Evolutionary conservation across 2,329 filamentous ascomycete genomes (phyloP).

Genomic region (Paraconiothyrium sp.): DNA sequence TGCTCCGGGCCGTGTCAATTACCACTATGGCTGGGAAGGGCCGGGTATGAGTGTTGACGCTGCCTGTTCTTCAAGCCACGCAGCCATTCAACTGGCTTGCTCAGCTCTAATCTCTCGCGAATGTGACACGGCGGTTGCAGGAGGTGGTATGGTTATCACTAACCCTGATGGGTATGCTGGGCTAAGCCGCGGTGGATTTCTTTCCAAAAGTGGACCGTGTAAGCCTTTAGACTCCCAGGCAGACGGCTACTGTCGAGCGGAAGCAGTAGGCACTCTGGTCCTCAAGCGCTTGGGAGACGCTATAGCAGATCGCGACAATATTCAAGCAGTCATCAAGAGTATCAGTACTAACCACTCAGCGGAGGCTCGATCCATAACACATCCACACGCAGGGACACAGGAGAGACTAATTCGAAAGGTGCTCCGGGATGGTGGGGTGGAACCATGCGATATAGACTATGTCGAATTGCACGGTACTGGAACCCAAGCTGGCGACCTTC

Average conservation of each 20-base stretch:
- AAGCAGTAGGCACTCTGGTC: conserved; percentile 39
- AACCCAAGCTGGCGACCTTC: conserved; percentile 39
- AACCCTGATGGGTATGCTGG: conserved; percentile 56
- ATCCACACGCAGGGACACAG: conserved; percentile 33
- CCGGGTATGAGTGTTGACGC: conserved; percentile 24
- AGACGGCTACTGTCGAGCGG: conserved; percentile 49
- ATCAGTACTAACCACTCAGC: conserved; percentile 56
- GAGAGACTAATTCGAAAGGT: conserved; percentile 21
- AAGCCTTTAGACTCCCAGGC: conserved; percentile 46
- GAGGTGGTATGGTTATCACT: conserved; percentile 36
- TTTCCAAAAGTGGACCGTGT: conserved; percentile 37
- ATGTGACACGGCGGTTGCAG: conserved; percentile 31
- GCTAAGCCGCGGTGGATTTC: conserved; percentile 33
- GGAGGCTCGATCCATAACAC: conserved; percentile 36
- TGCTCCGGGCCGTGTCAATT: conserved; percentile 42
- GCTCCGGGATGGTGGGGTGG: conserved; percentile 41
- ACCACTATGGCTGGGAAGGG: conserved; percentile 20
- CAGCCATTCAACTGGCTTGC: conserved; percentile 36
- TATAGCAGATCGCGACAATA: conserved; percentile 31
- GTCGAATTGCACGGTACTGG: conserved; percentile 34
- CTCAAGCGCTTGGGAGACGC: conserved; percentile 50
- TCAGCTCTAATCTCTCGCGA: conserved; percentile 27
- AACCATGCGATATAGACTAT: conserved; percentile 36
- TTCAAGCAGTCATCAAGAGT: conserved; percentile 38
- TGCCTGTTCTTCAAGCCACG: conserved; percentile 24